Evolutionary conservation across 768 basidiomycete genomes (phyloP), one percentile per base, ranked within the genome.

Genomic region (Paxillus rubicundulus): DNA sequence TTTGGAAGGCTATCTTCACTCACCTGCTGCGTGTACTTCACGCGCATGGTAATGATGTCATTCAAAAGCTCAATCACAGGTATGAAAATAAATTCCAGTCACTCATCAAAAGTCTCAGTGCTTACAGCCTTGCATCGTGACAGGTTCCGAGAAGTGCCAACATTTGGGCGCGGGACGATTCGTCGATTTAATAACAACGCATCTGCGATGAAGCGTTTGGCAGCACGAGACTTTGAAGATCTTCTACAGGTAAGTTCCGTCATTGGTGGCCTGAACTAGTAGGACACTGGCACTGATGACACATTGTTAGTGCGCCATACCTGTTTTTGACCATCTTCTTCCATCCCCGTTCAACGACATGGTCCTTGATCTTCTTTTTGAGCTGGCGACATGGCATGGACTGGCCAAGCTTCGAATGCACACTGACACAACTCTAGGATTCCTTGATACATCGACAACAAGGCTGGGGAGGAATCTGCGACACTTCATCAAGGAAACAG

Each of bases 191-290:
- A 43, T 9, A 55, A 59, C 17, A 72, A 77, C 58, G 68, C 63
- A 0, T 68, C 71, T 2, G 63, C 61, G 9, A 64, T 76, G 62
- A 71, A 69, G 27, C 54, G 61, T 20, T 50, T 73, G 1, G 71
- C 70, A 3, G 76, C 70, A 0, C 56, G 63, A 9, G 72, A 77
- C 37, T 77, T 66, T 44, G 69, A 77, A 30, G 74, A 77, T 43
- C 51, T 76, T 2, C 48, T 75, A 0, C 74, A 74, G 61, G 60
- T 17, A 24, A 24, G 24, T 24, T 24, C 21, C 24, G 24, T 24
- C 24, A 24, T 4, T 6, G 3, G 3, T 4, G 24, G 24, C 24
- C 3, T 24, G 24, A 24, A 24, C 24, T 24, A 24, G 21, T 24
- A 24, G 24, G 24, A 24, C 2, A 6, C 24, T 24, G 24, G 24